Evolutionary conservation across 2,329 filamentous ascomycete genomes (phyloP), one percentile per base, ranked within the genome.

Genomic region (Fusarium coicis): DNA sequence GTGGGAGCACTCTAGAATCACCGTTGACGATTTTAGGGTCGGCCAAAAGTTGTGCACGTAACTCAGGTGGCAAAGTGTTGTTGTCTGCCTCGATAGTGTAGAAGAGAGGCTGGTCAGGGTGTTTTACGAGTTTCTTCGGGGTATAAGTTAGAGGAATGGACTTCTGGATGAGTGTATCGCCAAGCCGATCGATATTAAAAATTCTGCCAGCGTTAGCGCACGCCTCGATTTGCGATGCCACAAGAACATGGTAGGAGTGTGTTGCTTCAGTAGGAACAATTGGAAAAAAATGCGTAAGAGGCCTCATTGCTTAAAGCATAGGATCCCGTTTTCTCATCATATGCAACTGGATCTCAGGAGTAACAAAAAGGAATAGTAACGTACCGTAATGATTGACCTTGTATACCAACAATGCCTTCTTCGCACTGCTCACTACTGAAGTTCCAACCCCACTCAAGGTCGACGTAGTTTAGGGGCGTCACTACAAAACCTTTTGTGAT

Each of bases 41-140:
- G 37, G 92, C 88, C 16, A 97, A 86, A 4, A 98, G 86, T 72
- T 92, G 89, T n/a, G 89, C 86, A 62, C 92, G 90, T 12, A 95
- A 92, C n/a, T 93, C 90, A 10, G 93, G 91, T 2, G 95, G 92
- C 5, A 99, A 86, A 0, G 95, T 94, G 79, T 98, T 97, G 80
- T 96, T 97, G 74, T 99, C 97, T 16, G 95, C 90, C 83, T 98
- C 94, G 57, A 97, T 94, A 11, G 96, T 95, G 80, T 98, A 99
- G 81, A 98, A 99, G 30, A 97, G 87, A 21, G 94, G 92, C 58
- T 94, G 89, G 10, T 96, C 93, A 1, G 96, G 96, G 79, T 98
- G 94, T 73, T 94, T 93, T 36, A 95, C 89, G 77, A 99, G 92
- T 76, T 92, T 92, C 66, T 94, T 92, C 5, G 97, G 96, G 0